These are phyloP conservation scores for Penicillium fimorum DNA, from an alignment of 495 filamentous ascomycete species.

Conservation along the genomic window DNA sequence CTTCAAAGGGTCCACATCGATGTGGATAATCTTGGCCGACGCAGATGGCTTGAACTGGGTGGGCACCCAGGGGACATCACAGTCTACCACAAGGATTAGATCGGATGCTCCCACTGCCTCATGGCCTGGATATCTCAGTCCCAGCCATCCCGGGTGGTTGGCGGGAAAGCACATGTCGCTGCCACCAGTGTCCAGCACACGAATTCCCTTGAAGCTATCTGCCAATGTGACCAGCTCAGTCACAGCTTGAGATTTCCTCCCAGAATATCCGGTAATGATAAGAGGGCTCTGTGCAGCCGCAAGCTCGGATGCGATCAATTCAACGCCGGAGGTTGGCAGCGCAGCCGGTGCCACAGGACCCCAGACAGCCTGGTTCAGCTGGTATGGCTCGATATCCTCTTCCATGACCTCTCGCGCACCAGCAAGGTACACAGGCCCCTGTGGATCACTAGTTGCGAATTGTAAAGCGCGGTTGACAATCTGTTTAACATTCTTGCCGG, in stretches of 20 bases:
- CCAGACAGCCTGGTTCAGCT: conserved; percentile 72
- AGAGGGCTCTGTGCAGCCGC: conserved; percentile 72
- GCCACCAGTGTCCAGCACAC: conserved; percentile 83
- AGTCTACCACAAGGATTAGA: conserved; percentile 82
- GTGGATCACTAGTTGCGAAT: conserved; percentile 77
- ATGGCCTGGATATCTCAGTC: conserved; percentile 74
- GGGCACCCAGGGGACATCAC: conserved; percentile 76
- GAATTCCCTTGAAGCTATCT: conserved; percentile 69
- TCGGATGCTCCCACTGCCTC: conserved; percentile 74
- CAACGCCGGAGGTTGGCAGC: conserved; percentile 61
- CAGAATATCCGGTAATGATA: conserved; percentile 79
- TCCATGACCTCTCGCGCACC: conserved; percentile 91
- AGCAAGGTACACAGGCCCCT: conserved; percentile 82
- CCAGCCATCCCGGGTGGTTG: conserved; percentile 70
- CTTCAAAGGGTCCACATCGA: conserved; percentile 86
- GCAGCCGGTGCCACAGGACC: conserved; percentile 72
- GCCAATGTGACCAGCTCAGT: conserved; percentile 74
- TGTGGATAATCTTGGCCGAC: conserved; percentile 69
- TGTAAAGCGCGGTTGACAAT: conserved; percentile 89
- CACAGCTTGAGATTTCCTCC: conserved; percentile 69
- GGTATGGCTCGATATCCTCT: conserved; percentile 82
- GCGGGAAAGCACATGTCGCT: conserved; percentile 96
- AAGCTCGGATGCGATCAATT: conserved; percentile 68
- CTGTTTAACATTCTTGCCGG: conserved; percentile 91
- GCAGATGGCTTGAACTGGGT: conserved; percentile 55